phyloP scores from a whole-genome alignment of 1,139 yeast genomes.

The Sugiyamaella novakii region DNA sequence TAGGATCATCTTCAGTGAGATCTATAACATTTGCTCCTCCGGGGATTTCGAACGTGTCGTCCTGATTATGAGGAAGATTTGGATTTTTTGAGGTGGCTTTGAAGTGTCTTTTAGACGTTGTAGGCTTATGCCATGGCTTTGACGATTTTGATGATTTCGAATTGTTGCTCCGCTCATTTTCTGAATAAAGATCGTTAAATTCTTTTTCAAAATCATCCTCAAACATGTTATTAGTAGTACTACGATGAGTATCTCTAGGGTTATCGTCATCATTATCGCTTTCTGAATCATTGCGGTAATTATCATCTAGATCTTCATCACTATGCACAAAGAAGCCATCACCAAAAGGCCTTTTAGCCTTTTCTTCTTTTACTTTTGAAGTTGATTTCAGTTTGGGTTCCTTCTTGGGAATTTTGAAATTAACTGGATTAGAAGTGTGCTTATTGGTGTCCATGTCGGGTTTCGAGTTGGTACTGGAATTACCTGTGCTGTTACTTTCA shows the following conservation, averaged over 20 bases:
- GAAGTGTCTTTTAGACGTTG: constrained; percentile 7
- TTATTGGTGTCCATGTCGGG: background rate
- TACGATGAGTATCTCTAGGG: background rate
- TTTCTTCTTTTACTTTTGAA: background rate
- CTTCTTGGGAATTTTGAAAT: constrained; percentile 8
- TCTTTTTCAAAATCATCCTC: constrained; percentile 15
- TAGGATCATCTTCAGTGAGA: constrained; percentile 28
- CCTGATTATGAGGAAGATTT: constrained; percentile 6
- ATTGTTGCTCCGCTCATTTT: background rate
- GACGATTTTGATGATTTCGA: background rate
- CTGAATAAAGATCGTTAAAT: constrained; percentile 6
- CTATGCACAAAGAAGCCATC: no score
- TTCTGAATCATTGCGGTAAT: background rate
- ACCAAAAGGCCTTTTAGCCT: no score
- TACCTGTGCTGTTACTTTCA: background rate
- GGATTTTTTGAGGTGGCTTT: background rate
- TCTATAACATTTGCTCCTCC: constrained; percentile 25
- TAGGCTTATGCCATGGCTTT: no score
- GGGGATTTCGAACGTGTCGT: constrained; percentile 6
- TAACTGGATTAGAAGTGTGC: background rate
- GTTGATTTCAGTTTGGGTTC: no score
- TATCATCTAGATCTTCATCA: constrained; percentile 2
- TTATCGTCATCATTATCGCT: constrained; percentile 4
- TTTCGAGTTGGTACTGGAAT: background rate
- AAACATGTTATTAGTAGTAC: constrained; percentile 7